Base-by-base conservation (phyloP, 2,329 filamentous ascomycete species). In the Botrytis hyacinthi region DNA sequence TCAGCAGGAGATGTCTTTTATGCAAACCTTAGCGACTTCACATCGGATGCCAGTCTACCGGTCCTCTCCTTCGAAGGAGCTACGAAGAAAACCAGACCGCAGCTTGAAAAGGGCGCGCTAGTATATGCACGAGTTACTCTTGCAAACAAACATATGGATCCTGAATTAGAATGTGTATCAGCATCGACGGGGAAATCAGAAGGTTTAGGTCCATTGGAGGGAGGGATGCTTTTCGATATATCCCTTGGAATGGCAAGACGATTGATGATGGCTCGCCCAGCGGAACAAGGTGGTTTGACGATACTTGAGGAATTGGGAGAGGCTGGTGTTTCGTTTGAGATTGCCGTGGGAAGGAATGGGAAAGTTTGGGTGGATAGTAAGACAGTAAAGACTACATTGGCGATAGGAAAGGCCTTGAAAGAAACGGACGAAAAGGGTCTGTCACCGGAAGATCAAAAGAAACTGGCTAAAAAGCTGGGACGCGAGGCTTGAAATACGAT, bases 11-110 rank as follows among this genome's bases (percentile, higher is more conserved):
- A 98, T 78, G 88, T 89, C 81, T 98, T 93, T 86, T 91, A 92
- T 82, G 94, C 94, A 82, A 86, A 87, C 77, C 86, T 98, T 71
- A 92, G 93, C 42, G 86, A 90, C 72, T 87, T 90, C 80, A 87
- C 88, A 6, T 80, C 86, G 3, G 83, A 88, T 73, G 94, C 93
- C 1, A 85, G 93, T 29, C 89, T 98, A 1, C 94, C 93, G 0
- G 93, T 97, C 77, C 87, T 98, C 32, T 90, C 94, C n/a, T 99
- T 99, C 82, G 95, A 98, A 83, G 90, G 91, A 76, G 96, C 94
- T 29, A 94, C 92, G 62, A 96, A 95, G 83, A 98, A 98, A 84
- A 97, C 93, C 4, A 88, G 95, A 1, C 96, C 96, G 0, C 87
- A 93, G 76, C 88, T 98, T 61, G 85, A 87, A 42, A 80, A 89